Evolutionary conservation across 73 alveolate species (phyloP), one percentile per base, ranked within the genome.

Genomic region (Paramecium tetraurelia): DNA sequence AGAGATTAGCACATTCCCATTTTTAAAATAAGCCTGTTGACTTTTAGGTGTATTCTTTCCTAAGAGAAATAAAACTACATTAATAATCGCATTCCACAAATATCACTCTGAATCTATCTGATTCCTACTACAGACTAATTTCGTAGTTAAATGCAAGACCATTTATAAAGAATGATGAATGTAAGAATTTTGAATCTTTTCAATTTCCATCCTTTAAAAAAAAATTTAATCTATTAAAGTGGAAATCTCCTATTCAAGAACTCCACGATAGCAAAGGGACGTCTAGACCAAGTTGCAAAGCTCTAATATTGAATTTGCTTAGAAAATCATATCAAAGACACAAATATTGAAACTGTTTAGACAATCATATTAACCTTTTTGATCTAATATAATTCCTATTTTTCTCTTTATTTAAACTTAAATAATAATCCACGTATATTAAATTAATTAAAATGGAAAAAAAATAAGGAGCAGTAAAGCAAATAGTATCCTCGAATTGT

Each of bases 381-480:
- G 33, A 18, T 53, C 69, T 53, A 53, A 53, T 18, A 53, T 53
- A 53, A 53, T 53, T 18, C 33, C 69, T 53, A 53, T 53, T 53
- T 0, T 0, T 20, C 69, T 53, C 69, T 53, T 53, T 53, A 53
- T 53, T 53, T 53, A 18, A 53, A 53, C 21, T 53, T 27, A 27
- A 68, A 14, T 72, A 72, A 72, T 72, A 72, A 36, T 33, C 57
- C 86, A 72, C 86, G 86, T 72, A 72, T 35, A 72, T 72, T 72
- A 72, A 72, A 36, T 72, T 16, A 72, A 72, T 72, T 36, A 72
- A 68, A 72, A 80, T 80, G 90, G 90, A 80, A 44, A 80, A 80
- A 46, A 80, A 80, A 22, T 14, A 22, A 40, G 90, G 90, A 80
- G 14, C 27, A 80, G 90, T 80, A 12, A 80, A 80, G 44, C 18